Evolutionary conservation across 139 green algal genomes (phyloP).

Genomic region (Tetradesmus obliquus): DNA sequence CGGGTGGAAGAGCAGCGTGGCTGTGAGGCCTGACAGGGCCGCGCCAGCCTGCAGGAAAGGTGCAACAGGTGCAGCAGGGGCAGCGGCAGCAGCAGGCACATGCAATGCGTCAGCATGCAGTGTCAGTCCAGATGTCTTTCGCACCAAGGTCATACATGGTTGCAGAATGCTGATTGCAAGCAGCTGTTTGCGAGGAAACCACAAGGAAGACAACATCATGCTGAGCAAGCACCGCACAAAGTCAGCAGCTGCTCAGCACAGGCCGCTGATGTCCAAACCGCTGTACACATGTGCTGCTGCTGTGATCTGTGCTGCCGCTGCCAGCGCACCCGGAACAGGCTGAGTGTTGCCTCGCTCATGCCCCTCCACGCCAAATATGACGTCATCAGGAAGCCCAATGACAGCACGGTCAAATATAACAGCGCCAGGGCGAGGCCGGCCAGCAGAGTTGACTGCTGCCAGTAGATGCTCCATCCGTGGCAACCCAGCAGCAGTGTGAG

Average conservation of each 20-base stretch:
- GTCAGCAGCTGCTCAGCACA: no score
- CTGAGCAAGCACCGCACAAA: no score
- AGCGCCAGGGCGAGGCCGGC: constrained; percentile 79
- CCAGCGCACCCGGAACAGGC: constrained; percentile 21
- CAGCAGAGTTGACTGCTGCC: constrained; percentile 64
- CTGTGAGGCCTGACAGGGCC: constrained; percentile 72
- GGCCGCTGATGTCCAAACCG: no score
- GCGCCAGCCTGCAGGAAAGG: constrained; percentile 62
- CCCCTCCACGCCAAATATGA: constrained; percentile 77
- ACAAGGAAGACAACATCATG: no score
- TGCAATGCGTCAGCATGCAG: not conserved
- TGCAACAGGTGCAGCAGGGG: not conserved
- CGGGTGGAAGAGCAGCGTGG: constrained; percentile 74
- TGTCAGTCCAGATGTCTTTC: no score
- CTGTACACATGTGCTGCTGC: no score
- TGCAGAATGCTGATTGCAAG: no score
- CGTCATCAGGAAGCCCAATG: constrained; percentile 72
- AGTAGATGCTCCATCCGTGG: constrained; percentile 67
- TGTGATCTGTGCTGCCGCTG: not conserved
- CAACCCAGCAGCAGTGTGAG: constrained; percentile 6
- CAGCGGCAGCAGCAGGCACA: not conserved
- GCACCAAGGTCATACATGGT: no score
- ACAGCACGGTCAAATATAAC: constrained; percentile 79
- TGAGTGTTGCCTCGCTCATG: constrained; percentile 64
- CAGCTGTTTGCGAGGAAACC: no score